Evolutionary conservation across 345 rosid species (phyloP).

Genomic region (Eutrema yunnanense): DNA sequence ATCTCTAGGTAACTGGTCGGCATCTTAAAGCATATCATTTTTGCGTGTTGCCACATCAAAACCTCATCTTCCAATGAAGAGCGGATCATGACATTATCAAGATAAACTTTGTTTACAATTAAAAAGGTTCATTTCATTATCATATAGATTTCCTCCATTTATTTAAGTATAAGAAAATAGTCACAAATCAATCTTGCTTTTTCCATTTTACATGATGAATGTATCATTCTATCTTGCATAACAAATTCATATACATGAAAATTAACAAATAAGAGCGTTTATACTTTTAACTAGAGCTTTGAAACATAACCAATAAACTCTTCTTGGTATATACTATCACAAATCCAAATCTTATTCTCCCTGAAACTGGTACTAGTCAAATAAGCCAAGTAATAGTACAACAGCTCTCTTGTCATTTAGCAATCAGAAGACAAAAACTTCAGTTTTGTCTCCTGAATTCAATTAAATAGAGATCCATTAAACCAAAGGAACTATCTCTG

Average conservation of each 20-base stretch:
- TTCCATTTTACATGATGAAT: slow-evolving; percentile 3
- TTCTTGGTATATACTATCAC: too few species aligned
- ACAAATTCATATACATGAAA: not conserved
- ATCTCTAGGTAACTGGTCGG: not conserved
- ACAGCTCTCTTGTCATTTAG: too few species aligned
- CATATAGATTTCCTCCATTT: not conserved
- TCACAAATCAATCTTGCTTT: not conserved
- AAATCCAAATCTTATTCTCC: too few species aligned
- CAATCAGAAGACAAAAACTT: too few species aligned
- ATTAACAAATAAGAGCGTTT: not conserved
- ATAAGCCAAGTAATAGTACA: too few species aligned
- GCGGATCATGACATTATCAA: slow-evolving; percentile 11
- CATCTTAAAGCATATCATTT: not conserved
- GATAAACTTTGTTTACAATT: not conserved
- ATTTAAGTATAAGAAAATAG: not conserved
- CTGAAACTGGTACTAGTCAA: too few species aligned
- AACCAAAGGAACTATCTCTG: too few species aligned
- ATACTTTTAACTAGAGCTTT: too few species aligned
- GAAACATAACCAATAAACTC: too few species aligned
- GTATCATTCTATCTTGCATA: not conserved
- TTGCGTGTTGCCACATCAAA: not conserved
- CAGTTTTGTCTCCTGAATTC: too few species aligned
- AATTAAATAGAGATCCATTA: too few species aligned
- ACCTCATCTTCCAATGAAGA: not conserved
- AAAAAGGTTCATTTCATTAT: not conserved